Conservation (phyloP, 129 eudicot species). For the Helianthus tuberosus region DNA sequence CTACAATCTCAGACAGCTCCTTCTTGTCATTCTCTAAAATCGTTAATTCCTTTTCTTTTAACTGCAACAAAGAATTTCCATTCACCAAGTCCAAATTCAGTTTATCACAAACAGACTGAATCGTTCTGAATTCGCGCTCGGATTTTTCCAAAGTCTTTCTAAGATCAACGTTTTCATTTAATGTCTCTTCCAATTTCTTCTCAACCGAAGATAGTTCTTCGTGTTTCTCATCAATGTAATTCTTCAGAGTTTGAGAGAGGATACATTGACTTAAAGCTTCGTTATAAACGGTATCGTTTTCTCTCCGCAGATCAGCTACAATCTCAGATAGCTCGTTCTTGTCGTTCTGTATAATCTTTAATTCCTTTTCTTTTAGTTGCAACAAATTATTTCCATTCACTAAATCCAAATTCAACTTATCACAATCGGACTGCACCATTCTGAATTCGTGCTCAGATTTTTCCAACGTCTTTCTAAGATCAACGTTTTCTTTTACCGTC, state of each 20-base stretch:
- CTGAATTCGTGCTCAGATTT: slow-evolving; percentile 51
- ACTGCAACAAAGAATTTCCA: slow-evolving; percentile 36
- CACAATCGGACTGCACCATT: slow-evolving; percentile 29
- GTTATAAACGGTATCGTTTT: slow-evolving; percentile 35
- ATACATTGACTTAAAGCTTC: slow-evolving; percentile 49
- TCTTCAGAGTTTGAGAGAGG: slow-evolving; percentile 51
- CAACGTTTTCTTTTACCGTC: slow-evolving; percentile 43
- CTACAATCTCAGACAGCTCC: slow-evolving; percentile 35
- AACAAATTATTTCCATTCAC: slow-evolving; percentile 38
- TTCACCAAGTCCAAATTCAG: slow-evolving; percentile 48
- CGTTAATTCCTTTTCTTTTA: slow-evolving; percentile 48
- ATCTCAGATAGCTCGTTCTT: no score
- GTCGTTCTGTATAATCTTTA: slow-evolving; percentile 29
- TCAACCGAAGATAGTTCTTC: slow-evolving; percentile 27
- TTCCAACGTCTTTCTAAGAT: slow-evolving; percentile 52
- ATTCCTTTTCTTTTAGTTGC: slow-evolving; percentile 46
- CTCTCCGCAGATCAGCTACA: slow-evolving; percentile 21
- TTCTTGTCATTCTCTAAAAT: slow-evolving; percentile 25
- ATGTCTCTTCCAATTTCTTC: slow-evolving; percentile 49
- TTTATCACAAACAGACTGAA: slow-evolving; percentile 34
- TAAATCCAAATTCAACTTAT: slow-evolving; percentile 51
- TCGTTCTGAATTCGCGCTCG: slow-evolving; percentile 44
- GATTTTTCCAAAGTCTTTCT: slow-evolving; percentile 50
- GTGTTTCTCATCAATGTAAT: slow-evolving; percentile 49
- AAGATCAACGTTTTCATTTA: slow-evolving; percentile 49